These are phyloP conservation scores for Volvox africanus DNA, from an alignment of 139 green algal genomes.

Conservation along the genomic window DNA sequence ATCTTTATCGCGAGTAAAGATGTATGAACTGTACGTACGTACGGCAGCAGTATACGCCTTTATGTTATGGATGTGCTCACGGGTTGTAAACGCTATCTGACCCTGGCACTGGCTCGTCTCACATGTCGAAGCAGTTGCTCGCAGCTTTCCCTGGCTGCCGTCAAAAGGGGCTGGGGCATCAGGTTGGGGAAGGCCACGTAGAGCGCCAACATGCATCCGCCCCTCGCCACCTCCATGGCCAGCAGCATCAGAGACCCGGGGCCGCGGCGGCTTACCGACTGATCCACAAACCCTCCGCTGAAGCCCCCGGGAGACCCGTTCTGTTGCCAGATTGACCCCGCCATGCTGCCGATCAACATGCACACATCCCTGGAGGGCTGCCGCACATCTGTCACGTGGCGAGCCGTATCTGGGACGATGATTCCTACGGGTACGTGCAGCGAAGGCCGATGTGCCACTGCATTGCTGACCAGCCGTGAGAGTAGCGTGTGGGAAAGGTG, in stretches of 20 bases:
- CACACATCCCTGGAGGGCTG: conserved; percentile 18
- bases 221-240: conserved; percentile 23
- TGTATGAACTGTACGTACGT: no score
- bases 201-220: conserved; percentile 6
- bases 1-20: no score
- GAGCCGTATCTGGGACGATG: background rate
- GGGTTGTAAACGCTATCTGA: no score
- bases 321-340: background rate
- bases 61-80: no score
- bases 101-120: no score
- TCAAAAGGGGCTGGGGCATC: conserved; percentile 9
- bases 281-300: background rate
- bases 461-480: background rate
- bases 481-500: conserved; percentile 16
- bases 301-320: no score
- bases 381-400: background rate
- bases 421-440: background rate
- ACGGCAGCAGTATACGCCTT: no score
- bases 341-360: background rate
- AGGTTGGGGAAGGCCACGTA: conserved; percentile 28
- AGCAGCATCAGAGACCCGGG: background rate
- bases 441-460: background rate
- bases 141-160: conserved; percentile 3
- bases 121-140: background rate
- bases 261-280: background rate